These are phyloP conservation scores for Globisporangium uncinulatum DNA, from an alignment of 352 stramenopile genomes.

Conservation along the genomic window DNA sequence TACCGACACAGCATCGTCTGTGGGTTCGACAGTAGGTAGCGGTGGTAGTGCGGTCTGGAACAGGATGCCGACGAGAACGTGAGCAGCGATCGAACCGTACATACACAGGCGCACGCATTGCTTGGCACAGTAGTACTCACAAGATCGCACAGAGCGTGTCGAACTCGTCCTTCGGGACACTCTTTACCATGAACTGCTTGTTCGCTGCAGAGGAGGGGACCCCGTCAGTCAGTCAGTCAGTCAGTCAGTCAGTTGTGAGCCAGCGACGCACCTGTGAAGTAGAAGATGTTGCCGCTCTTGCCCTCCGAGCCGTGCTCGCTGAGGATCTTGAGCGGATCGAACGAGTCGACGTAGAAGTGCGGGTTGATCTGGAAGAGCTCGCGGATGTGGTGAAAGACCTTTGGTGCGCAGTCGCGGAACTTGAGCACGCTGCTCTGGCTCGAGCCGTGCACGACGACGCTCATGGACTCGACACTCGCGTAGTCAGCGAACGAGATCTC, in stretches of 20 bases:
- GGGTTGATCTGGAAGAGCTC: conserved; percentile 69
- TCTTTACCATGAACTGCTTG: conserved; percentile 88
- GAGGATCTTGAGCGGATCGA: conserved; percentile 61
- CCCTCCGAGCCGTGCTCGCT: conserved; percentile 77
- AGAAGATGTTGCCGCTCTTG: conserved; percentile 86
- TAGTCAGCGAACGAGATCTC: conserved; percentile 67
- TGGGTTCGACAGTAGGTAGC: conserved; percentile 71
- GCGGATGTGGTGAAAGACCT: conserved; percentile 75
- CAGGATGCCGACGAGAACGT: not conserved
- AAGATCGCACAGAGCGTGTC: conserved; percentile 75
- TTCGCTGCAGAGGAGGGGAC: conserved; percentile 36
- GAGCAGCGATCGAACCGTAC: not conserved
- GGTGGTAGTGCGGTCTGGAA: conserved; percentile 60
- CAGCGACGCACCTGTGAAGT: conserved; percentile 54
- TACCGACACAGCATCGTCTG: conserved; percentile 73
- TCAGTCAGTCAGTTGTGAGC: too few relatives aligned
- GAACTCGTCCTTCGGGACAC: conserved; percentile 81
- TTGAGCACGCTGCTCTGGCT: conserved; percentile 45
- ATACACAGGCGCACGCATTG: not conserved
- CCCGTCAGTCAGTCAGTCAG: not conserved
- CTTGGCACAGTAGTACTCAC: conserved; percentile 19
- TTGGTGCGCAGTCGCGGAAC: conserved; percentile 73
- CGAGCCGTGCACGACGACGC: conserved; percentile 61
- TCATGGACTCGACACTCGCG: conserved; percentile 60
- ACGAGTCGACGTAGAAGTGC: conserved; percentile 69